phyloP scores from a whole-genome alignment of 306 rosid species.

The Carpinus viminea region DNA sequence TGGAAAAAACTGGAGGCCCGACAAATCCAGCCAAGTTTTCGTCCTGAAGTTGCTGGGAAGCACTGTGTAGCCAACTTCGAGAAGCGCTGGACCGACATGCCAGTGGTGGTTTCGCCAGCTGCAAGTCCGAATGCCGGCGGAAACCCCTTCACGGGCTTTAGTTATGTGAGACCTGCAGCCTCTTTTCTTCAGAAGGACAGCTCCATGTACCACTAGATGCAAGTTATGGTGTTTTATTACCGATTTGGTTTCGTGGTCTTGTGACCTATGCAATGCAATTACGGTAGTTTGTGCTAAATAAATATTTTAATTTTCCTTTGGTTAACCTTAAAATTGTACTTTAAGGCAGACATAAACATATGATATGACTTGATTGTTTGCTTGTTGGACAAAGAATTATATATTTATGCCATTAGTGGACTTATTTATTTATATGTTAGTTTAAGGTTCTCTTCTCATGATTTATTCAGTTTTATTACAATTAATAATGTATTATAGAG shows the following conservation, averaged over 20 bases:
- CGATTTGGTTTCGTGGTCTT: neutral
- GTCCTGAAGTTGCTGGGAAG: conserved; percentile 84
- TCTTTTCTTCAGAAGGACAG: conserved; percentile 64
- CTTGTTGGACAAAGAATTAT: neutral
- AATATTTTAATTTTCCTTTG: neutral
- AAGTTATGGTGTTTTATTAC: neutral
- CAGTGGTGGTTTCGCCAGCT: conserved; percentile 80
- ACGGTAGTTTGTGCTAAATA: no score
- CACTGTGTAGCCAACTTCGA: conserved; percentile 93
- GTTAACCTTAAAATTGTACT: neutral
- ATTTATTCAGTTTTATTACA: no score
- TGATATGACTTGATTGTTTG: neutral
- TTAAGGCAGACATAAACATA: neutral
- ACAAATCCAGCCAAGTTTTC: conserved; percentile 82
- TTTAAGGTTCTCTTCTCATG: no score
- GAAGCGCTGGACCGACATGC: conserved; percentile 94
- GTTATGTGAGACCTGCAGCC: conserved; percentile 77
- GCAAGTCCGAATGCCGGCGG: conserved; percentile 76
- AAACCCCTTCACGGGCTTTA: conserved; percentile 71
- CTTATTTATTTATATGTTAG: no score
- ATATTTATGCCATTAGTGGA: no score
- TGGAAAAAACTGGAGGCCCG: conserved; percentile 83
- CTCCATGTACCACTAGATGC: conserved; percentile 27
- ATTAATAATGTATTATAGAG: no score
- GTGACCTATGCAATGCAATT: neutral